Evolutionary conservation across 495 filamentous ascomycete species (phyloP), one percentile per base, ranked within the genome.

Genomic region (Neurospora terricola): DNA sequence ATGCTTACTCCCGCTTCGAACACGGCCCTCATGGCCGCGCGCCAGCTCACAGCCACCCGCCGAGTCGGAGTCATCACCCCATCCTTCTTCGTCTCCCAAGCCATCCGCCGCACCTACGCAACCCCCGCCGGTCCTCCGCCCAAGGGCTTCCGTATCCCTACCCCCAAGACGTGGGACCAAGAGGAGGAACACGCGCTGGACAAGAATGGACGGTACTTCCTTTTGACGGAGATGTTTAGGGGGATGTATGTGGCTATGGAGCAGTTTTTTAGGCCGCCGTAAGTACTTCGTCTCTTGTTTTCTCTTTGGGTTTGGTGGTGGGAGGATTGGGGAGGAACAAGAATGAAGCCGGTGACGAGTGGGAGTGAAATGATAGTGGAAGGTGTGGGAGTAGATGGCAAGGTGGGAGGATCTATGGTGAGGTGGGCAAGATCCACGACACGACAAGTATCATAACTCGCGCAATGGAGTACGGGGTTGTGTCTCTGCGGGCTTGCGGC

Each of bases 161-260:
- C 83, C 66, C 88, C 87, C 43, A 87, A 88, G 80, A 82, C 87
- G 79, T 96, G 92, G 89, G 88, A 95, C 70, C 84, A 93, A 75
- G 84, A 88, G 72, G 82, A 87, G 45, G 92, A 96, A 79, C 88
- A 87, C 59, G 87, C 90, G 6, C 81, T 96, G 59, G 92, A 96
- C 81, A 91, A 91, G 83, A 90, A 92, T n/a, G 92, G 90, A 70
- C 92, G 92, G 79, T 97, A 94, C 85, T 97, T 98, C 83, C 88
- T 98, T 74, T 80, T 98, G 87, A 91, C 92, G 7, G 96, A 99
- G 87, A 96, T 99, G 90, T 83, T 93, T 80, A 89, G 96, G 77
- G 96, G 96, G 81, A 98, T 99, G 96, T 98, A 97, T 79, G 92
- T 98, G 70, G 90, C 96, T 81, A 79, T 99, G 82, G 96, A 99